Base-by-base conservation (phyloP, 2,329 filamentous ascomycete species). In the Podosphaera xanthii region DNA sequence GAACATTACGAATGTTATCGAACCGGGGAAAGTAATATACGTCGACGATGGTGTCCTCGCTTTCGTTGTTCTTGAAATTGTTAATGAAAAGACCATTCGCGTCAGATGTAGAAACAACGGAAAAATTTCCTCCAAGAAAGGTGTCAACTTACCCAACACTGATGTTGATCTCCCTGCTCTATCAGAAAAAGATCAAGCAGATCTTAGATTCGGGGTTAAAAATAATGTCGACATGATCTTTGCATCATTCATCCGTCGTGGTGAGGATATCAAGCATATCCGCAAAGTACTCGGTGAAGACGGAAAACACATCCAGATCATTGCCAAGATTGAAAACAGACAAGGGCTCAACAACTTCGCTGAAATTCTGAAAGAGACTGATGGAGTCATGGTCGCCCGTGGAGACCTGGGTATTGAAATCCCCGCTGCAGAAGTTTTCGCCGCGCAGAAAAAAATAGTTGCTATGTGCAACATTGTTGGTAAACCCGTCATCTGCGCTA, bases 391-490 rank as follows among this genome's bases (percentile, higher is more conserved):
- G 92, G 92, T 98, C 67, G 92, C 92, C 69, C 91, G 92, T 82
- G 92, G 92, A 77, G 92, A 97, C 71, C 77, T 95, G 64, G 92
- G 92, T 78, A 98, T 98, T 68, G 92, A 98, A 77, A 98, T 98
- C 68, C 91, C 92, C 57, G 91, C 92, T 62, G 88, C 91, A 64
- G 92, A 98, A 79, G 92, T 98, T 65, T 98, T 98, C 75, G 88
- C 94, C 67, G 92, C 92, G 60, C 92, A 98, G 80, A 98, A 98
- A 86, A 98, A 98, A 87, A 90, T 98, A 81, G 98, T 98, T 74
- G 90, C 92, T 75, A 97, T 97, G 84, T 98, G 92, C 83, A 98
- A 98, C 79, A 83, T 96, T 71, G 90, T 89, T 67, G 92, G 92
- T 74, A 98, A 98, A 81, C 92, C 92, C 66, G 90, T 91, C 72